Evolutionary conservation across 352 stramenopile genomes (phyloP), one percentile per base, ranked within the genome.

Genomic region (Phytopythium aichiense): DNA sequence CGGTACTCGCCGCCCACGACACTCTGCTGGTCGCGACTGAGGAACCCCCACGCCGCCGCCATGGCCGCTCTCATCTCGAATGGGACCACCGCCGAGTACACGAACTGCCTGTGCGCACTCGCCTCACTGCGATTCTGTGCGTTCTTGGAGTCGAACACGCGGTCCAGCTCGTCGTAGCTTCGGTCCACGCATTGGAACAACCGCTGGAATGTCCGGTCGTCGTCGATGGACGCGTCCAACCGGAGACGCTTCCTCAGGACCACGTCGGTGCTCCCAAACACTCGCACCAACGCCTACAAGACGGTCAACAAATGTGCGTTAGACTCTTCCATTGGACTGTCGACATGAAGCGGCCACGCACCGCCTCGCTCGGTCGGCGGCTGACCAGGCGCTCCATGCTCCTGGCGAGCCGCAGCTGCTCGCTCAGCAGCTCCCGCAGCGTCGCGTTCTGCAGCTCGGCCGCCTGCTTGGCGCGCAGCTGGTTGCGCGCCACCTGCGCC

Each of bases 1-100:
- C 72, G 71, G 56, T 81, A 84, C 11, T 74, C 69, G 7, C 76
- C 76, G 13, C 71, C 72, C 2, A 55, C 56, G 1, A 84, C 59
- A 33, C 72, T 67, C 20, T 77, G 56, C 18, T 71, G 67, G 11
- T 73, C 65, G 9, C 51, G 61, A 0, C 68, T 76, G 20, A 82
- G 60, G 37, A 70, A 77, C 20, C 25, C 33, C 76, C 76, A 86
- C 7, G 76, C 64, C 2, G 76, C 74, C 15, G 52, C 61, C 18
- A 63, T 72, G 1, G 76, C 80, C 25, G 68, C 56, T 20, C 73
- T 53, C 49, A 79, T 67, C 16, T 61, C 65, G 28, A 86, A 86
- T 6, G 76, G 74, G 22, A 86, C 57, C 18, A 81, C 58, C 42
- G 79, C 79, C 4, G 67, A 75, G 43, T 68, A 74, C 8, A 71